Evolutionary conservation across 2,329 filamentous ascomycete species (phyloP), one percentile per base, ranked within the genome.

Genomic region (Daldinia eschscholtzii): DNA sequence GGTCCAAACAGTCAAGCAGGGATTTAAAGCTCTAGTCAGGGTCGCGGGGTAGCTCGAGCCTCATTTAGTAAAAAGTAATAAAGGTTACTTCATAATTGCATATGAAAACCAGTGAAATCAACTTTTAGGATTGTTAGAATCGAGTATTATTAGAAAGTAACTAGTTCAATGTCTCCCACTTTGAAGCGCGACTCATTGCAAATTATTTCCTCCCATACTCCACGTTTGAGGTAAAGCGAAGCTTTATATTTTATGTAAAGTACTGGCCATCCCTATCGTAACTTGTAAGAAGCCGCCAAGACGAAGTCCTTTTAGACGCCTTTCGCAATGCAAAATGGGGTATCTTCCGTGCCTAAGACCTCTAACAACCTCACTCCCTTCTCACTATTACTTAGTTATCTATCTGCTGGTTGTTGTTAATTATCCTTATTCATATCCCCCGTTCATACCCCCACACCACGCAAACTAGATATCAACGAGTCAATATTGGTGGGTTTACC

Each of bases 311-410:
- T 67, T 67, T 73, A 62, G 52, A 68, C 69, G 64, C 69, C 67
- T 20, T 52, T 33, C 61, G 53, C 12, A 66, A 73, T 68, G 69
- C 69, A 71, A 70, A 71, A 64, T 63, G 68, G 70, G 68, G 69
- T 73, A 70, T 73, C 64, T 68, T 70, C 71, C 64, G 23, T 67
- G 58, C 37, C 33, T 57, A 57, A 39, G 37, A 53, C 23, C 61
- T 61, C 61, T 56, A n/a, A n/a, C 56, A 41, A 39, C 62, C 44
- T 48, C 53, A 50, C 50, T 18, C 39, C 9, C 56, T 61, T 13
- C 35, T 61, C 15, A n/a, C 23, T 23, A 42, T 35, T 30, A 35
- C 37, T 39, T 30, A 18, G 18, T 9, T 33, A 13, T 33, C 15
- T 6, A 33, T 18, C 26, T 4, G 13, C 44, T 28, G 13, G 15